Percentiles rank a stretch among this genome's conserved stretches.
phyloP scores from a whole-genome alignment of 2,329 filamentous ascomycete genomes.

The Beauveria brongniartii region DNA sequence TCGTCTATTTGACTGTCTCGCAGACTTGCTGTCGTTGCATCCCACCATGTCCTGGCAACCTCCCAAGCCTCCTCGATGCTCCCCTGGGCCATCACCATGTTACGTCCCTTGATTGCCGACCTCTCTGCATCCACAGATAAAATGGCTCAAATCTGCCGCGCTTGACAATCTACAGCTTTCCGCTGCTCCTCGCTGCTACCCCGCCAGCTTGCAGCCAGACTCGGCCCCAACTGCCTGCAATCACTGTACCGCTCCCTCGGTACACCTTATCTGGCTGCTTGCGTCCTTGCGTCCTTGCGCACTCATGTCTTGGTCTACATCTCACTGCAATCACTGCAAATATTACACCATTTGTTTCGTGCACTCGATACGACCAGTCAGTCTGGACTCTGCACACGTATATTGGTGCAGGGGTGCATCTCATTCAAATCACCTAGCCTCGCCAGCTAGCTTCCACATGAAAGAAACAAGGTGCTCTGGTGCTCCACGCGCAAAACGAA shows the following conservation, averaged over 20 bases:
- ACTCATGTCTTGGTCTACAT: too few relatives aligned
- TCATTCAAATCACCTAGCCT: not conserved
- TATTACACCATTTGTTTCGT: not conserved
- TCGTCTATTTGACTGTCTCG: not conserved
- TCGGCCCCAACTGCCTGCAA: not conserved
- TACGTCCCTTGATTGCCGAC: conserved; percentile 5
- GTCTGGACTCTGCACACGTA: not conserved
- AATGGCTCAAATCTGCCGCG: conserved; percentile 5
- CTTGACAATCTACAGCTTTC: not conserved
- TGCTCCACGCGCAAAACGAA: not conserved
- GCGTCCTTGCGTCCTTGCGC: not conserved
- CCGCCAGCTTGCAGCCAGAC: conserved; percentile 2
- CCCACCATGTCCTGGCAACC: not conserved
- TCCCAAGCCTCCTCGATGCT: too few relatives aligned
- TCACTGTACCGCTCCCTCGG: not conserved
- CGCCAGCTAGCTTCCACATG: not conserved
- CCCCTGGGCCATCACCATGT: not conserved
- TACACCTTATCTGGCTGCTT: not conserved
- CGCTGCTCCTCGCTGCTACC: not conserved
- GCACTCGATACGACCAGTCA: not conserved
- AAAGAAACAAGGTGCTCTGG: not conserved
- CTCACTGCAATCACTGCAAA: not conserved
- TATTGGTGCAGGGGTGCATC: not conserved
- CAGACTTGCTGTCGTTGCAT: not conserved
- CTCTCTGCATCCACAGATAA: not conserved